Base-by-base conservation (phyloP, 257 asterid species). In the Solanum bulbocastanum region DNA sequence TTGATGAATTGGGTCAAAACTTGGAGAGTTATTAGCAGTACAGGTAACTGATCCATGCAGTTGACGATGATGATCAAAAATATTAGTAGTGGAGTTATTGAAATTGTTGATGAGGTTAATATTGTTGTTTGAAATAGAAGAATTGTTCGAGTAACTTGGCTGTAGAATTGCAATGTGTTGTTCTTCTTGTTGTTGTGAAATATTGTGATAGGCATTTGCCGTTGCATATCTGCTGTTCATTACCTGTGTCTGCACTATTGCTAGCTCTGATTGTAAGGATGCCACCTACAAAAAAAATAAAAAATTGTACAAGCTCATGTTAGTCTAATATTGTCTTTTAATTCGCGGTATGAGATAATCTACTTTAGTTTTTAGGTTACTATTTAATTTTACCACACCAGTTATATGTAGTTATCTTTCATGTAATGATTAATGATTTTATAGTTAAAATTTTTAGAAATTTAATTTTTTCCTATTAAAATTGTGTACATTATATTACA, bases 181-280 rank as follows among this genome's bases (percentile, higher is more conserved):
- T 62, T 88, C 89, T 20, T 74, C 84, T 22, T 36, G 91, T 1
- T 65, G 69, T 5, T 91, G 91, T 33, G 94, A 73, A 86, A 49
- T 56, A 91, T 7, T 94, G 65, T 56, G 95, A 73, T 93, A 89
- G n/a, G 94, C 94, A 85, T 91, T 93, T 83, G 93, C 96, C 91
- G 94, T 49, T 25, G 94, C 92, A 79, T 88, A 88, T 86, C 95
- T 93, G 88, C 91, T 94, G 92, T 92, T 96, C 78, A 95, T 92
- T 12, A 96, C 85, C 89, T 95, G 96, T 23, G 91, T 90, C 88
- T 96, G 98, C 86, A 95, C 99, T 91, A 91, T 37, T 30, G 95
- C 92, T 8, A 95, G 88, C 90, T 96, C 99, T 60, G 94, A 92
- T 89, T 94, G 98, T 44, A 96, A 97, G 20, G 95, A 90, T 79